Base-by-base conservation (phyloP, 139 green algal genomes). In the Trebouxia sp. region DNA sequence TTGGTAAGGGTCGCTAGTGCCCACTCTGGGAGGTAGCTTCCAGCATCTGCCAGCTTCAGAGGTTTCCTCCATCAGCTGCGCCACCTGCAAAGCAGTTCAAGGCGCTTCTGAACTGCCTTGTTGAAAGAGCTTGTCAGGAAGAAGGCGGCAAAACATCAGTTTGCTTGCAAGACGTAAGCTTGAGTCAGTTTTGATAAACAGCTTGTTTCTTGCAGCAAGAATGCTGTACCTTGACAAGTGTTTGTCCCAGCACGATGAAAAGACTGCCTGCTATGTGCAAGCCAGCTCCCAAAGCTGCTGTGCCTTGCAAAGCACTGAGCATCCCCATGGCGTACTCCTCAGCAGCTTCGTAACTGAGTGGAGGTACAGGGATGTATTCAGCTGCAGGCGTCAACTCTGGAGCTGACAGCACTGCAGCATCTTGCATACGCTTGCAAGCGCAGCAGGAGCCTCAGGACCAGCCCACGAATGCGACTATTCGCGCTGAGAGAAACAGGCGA, bases 191-290 rank as follows among this genome's bases (percentile, higher is more conserved):
- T n/a, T n/a, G n/a, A n/a, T n/a, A n/a, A n/a, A n/a, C n/a, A n/a
- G n/a, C n/a, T n/a, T n/a, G n/a, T n/a, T n/a, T n/a, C n/a, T n/a
- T n/a, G n/a, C n/a, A n/a, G n/a, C n/a, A n/a, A n/a, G n/a, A n/a
- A n/a, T n/a, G n/a, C n/a, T n/a, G n/a, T n/a, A 72, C 62, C 62
- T 72, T 72, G 32, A 72, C 62, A 30, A 72, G 62, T 7, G 86
- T 83, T 77, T 89, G 86, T 3, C 86, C 86, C 80, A 79, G 81
- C 10, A 90, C 86, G 35, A 90, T 90, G 17, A 87, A 50, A 45
- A 90, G 87, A 22, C 75, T 80, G 43, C 86, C 86, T 32, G 38
- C 77, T 9, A 90, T 74, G 74, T 90, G 86, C 32, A 90, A 74
- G 14, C 76, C 35, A 24, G 85, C 84, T 22, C 86, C 86, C 20